Percentiles rank a stretch among this genome's conserved stretches.
phyloP scores from a whole-genome alignment of 345 rosid species.

The Noccaea bulbosa region DNA sequence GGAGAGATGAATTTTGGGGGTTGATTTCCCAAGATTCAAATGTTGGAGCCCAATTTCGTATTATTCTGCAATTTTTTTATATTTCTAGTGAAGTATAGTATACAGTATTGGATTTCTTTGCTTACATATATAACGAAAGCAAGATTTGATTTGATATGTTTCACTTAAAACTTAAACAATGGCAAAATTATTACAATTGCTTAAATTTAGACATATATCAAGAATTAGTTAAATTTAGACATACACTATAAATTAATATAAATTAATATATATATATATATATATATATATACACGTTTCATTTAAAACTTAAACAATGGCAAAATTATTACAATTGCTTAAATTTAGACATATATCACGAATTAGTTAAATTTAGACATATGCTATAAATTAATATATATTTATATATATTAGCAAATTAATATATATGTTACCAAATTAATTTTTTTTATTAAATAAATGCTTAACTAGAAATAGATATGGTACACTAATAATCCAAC shows the following conservation, averaged over 20 bases:
- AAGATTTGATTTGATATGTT: conserved; percentile 16
- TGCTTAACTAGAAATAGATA: not conserved
- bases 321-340: conserved; percentile 5
- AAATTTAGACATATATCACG: not conserved
- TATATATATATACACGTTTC: too few species aligned
- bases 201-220: conserved; percentile 3
- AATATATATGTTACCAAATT: too few species aligned
- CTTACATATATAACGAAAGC: conserved; percentile 2
- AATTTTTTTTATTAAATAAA: not conserved
- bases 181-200: conserved; percentile 5
- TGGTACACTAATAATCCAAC: not conserved
- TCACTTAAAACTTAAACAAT: not conserved
- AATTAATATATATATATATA: too few species aligned
- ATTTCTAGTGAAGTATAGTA: not conserved
- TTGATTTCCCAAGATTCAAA: conserved; percentile 27
- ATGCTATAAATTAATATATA: conserved; percentile 2
- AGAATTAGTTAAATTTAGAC: not conserved
- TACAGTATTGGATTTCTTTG: not conserved
- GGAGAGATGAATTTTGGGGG: conserved; percentile 30
- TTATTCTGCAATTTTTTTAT: not conserved
- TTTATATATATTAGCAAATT: too few species aligned
- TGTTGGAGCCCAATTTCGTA: conserved; percentile 37
- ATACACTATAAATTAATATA: not conserved
- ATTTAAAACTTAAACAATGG: not conserved
- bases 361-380: not conserved